A percentile compares a stretch with the other conserved stretches of the same genome.
Evolutionary conservation across 2,329 filamentous ascomycete genomes (phyloP).

Genomic region (Xylariomycetidae sp.): DNA sequence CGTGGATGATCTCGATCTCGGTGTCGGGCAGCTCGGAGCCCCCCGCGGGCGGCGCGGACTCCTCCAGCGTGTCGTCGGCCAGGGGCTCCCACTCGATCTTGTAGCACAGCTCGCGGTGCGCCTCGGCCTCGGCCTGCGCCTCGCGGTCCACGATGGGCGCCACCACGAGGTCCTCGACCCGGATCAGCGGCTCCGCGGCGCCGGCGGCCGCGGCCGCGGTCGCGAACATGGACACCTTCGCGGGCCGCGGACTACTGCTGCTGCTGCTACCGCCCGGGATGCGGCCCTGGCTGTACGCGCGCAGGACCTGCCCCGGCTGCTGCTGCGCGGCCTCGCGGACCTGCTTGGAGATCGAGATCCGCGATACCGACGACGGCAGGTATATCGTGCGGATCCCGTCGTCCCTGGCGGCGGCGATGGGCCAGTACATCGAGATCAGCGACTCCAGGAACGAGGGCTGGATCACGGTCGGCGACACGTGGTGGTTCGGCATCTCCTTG

Average conservation of each 20-base stretch:
- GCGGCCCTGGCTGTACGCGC: slow-evolving; percentile 30
- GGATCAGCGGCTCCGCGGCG: slow-evolving; percentile 29
- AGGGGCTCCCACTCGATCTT: slow-evolving; percentile 40
- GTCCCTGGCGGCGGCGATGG: slow-evolving; percentile 26
- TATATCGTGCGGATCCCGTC: slow-evolving; percentile 31
- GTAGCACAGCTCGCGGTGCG: slow-evolving; percentile 38
- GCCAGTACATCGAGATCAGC: slow-evolving; percentile 36
- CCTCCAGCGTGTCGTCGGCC: slow-evolving; percentile 21
- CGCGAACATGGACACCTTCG: slow-evolving; percentile 32
- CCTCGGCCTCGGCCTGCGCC: slow-evolving; percentile 19
- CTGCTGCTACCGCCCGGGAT: too few species aligned
- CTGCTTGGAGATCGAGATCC: slow-evolving; percentile 29
- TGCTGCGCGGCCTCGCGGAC: slow-evolving; percentile 21
- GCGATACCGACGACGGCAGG: slow-evolving; percentile 35
- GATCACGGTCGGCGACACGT: slow-evolving; percentile 26
- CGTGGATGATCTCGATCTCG: slow-evolving; percentile 34
- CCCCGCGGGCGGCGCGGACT: slow-evolving; percentile 9
- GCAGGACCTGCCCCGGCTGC: slow-evolving; percentile 25
- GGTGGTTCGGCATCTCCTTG: slow-evolving; percentile 33
- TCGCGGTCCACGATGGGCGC: slow-evolving; percentile 35
- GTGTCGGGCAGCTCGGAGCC: slow-evolving; percentile 16
- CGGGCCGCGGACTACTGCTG: slow-evolving; percentile 25
- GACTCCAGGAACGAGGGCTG: slow-evolving; percentile 36
- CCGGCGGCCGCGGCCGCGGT: slow-evolving; percentile 20
- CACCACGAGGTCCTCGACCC: slow-evolving; percentile 31